Percentiles rank a stretch among this genome's conserved stretches.
Conservation (phyloP, 2,329 filamentous ascomycete species). For the Macrophomina pseudophaseolina region DNA sequence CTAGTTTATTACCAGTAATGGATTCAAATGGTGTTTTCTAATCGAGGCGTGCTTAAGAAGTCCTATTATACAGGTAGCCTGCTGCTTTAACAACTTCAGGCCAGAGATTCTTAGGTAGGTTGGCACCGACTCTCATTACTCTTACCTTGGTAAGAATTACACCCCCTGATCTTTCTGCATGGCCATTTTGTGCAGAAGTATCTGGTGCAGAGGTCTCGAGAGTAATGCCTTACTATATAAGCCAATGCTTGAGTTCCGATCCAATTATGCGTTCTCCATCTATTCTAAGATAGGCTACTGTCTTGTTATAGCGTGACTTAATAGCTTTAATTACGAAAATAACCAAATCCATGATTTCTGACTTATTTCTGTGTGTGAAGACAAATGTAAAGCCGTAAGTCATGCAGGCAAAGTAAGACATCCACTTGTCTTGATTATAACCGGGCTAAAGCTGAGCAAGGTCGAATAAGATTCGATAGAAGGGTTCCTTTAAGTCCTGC, state of each 20-base stretch:
- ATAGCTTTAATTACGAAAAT: background rate
- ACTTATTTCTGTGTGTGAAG: background rate
- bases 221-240: background rate
- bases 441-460: background rate
- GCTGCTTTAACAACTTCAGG: background rate
- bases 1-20: constrained; percentile 1
- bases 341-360: background rate
- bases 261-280: background rate
- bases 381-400: background rate
- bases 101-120: background rate
- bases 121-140: background rate
- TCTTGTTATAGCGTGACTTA: background rate
- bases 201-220: background rate
- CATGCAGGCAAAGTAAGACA: background rate
- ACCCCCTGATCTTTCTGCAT: constrained; percentile 1
- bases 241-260: background rate
- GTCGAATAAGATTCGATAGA: constrained; percentile 6
- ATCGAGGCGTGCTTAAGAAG: background rate
- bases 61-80: background rate
- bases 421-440: constrained; percentile 7
- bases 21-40: constrained; percentile 13
- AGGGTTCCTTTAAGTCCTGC: background rate
- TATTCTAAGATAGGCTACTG: background rate
- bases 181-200: background rate
- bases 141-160: background rate